phyloP scores from a whole-genome alignment of 2,329 filamentous ascomycete genomes.

The Beauveria australis region DNA sequence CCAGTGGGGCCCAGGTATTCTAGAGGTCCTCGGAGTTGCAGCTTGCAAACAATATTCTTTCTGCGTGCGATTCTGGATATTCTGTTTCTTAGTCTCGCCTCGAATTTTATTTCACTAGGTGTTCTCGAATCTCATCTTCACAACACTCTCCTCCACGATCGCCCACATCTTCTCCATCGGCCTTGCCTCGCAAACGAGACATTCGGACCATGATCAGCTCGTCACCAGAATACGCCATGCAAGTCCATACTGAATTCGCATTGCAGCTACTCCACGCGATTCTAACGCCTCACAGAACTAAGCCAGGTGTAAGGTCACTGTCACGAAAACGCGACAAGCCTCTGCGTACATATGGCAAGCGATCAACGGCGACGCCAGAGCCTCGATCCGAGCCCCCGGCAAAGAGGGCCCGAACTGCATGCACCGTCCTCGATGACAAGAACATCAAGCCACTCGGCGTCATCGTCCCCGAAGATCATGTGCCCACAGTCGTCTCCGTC shows the following conservation, averaged over 20 bases:
- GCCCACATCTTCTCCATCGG: neutral
- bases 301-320: conserved; percentile 17
- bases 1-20: neutral
- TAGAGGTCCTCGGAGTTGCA: neutral
- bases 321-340: conserved; percentile 25
- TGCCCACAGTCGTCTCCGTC: neutral
- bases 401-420: conserved; percentile 14
- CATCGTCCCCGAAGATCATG: neutral
- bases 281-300: conserved; percentile 22
- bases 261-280: neutral
- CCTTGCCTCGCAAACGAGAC: neutral
- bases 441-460: conserved; percentile 4
- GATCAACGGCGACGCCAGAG: conserved; percentile 18
- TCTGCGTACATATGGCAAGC: conserved; percentile 33
- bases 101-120: neutral
- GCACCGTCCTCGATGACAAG: neutral
- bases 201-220: conserved; percentile 16
- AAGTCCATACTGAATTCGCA: neutral
- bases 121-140: neutral
- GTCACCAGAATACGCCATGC: conserved; percentile 25
- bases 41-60: neutral
- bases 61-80: neutral
- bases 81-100: neutral
- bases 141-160: neutral
- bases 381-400: conserved; percentile 21